Evolutionary conservation across 495 filamentous ascomycete genomes (phyloP).

Genomic region (Podospora australis): DNA sequence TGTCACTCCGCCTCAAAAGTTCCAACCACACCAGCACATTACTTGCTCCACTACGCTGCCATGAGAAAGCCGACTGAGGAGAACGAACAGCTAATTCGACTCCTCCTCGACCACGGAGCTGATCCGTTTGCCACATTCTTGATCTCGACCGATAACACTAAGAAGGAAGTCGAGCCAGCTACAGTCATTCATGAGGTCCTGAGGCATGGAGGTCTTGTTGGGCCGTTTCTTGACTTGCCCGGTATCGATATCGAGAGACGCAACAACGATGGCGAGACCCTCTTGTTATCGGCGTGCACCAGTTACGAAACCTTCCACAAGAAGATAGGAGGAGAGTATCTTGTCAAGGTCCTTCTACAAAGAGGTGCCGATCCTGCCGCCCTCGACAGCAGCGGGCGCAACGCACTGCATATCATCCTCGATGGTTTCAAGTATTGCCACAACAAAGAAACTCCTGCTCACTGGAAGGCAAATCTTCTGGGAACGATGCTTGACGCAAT

Average conservation of each 20-base stretch:
- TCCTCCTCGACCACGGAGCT: conserved; percentile 20
- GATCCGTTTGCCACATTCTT: conserved; percentile 9
- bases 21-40: background rate
- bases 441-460: too few species aligned
- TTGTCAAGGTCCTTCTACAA: conserved; percentile 9
- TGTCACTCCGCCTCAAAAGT: too few species aligned
- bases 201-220: background rate
- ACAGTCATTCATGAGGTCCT: conserved; percentile 18
- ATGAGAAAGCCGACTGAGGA: conserved; percentile 7
- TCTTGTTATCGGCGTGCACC: conserved; percentile 14
- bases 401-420: conserved; percentile 11
- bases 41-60: conserved; percentile 8
- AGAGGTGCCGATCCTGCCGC: conserved; percentile 9
- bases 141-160: background rate
- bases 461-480: background rate
- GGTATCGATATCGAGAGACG: conserved; percentile 12
- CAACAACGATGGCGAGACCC: conserved; percentile 11
- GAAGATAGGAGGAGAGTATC: background rate
- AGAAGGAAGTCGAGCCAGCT: background rate
- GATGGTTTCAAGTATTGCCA: too few species aligned
- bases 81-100: conserved; percentile 23
- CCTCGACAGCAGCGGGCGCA: conserved; percentile 6
- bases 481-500: background rate
- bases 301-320: background rate
- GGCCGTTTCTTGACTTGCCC: conserved; percentile 12